These are phyloP conservation scores for Albifimbria verrucaria DNA, from an alignment of 2,329 filamentous ascomycete genomes.

Conservation along the genomic window DNA sequence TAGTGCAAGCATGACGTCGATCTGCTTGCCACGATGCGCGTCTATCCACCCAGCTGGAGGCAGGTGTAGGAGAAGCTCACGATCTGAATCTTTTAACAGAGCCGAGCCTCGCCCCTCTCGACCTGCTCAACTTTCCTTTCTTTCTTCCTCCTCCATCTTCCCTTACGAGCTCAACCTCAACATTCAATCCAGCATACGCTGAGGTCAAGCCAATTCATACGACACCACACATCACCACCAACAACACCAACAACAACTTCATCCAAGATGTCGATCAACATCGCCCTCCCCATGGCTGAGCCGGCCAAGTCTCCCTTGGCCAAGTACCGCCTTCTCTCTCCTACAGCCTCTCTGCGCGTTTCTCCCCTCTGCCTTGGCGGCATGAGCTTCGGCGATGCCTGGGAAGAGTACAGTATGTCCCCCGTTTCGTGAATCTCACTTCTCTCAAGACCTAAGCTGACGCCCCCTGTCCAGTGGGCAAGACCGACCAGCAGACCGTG, in stretches of 20 bases:
- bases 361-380: neutral
- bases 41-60: too few relatives aligned
- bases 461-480: neutral
- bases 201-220: neutral
- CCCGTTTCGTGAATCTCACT: neutral
- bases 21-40: too few relatives aligned
- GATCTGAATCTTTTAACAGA: too few relatives aligned
- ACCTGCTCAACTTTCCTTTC: too few relatives aligned
- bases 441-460: neutral
- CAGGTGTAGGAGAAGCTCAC: too few relatives aligned
- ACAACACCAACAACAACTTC: neutral
- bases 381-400: slow-evolving; percentile 3
- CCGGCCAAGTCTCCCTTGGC: slow-evolving; percentile 1
- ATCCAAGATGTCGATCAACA: slow-evolving; percentile 1
- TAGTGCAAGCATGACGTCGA: too few relatives aligned
- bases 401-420: neutral
- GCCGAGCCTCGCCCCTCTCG: neutral
- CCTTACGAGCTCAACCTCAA: neutral
- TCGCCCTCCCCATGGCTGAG: neutral
- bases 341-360: slow-evolving; percentile 3
- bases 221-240: neutral
- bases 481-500: neutral
- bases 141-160: neutral
- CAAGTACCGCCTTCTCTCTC: slow-evolving; percentile 2
- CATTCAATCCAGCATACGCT: neutral